phyloP scores from a whole-genome alignment of 2,329 filamentous ascomycete species.

The Bertia moriformis region DNA sequence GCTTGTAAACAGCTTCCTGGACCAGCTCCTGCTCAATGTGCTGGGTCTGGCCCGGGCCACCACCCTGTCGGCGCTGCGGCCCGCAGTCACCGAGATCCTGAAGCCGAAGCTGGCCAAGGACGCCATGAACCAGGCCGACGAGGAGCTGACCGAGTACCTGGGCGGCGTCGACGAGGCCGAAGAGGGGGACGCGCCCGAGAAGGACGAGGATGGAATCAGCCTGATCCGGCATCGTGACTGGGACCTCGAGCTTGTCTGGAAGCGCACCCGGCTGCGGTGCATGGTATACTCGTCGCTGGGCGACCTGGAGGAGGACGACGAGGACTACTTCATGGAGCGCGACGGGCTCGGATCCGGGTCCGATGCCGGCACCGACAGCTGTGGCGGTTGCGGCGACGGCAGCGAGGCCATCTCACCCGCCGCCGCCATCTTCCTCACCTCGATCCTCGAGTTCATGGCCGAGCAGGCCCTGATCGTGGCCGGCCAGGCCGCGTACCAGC shows the following conservation, averaged over 20 bases:
- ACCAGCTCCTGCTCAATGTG: constrained; percentile 83
- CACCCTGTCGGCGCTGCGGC: constrained; percentile 57
- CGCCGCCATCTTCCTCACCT: constrained; percentile 89
- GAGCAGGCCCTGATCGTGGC: constrained; percentile 82
- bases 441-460: constrained; percentile 83
- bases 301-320: constrained; percentile 95
- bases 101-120: constrained; percentile 80
- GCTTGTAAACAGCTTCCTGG: constrained; percentile 81
- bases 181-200: constrained; percentile 12
- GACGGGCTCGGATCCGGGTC: constrained; percentile 58
- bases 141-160: constrained; percentile 77
- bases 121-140: constrained; percentile 68
- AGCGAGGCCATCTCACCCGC: constrained; percentile 71
- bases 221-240: constrained; percentile 46
- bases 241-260: constrained; percentile 90
- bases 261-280: constrained; percentile 76
- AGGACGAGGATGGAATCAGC: constrained; percentile 23
- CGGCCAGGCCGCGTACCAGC: constrained; percentile 66
- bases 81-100: constrained; percentile 72
- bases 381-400: constrained; percentile 31
- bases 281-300: constrained; percentile 98
- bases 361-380: constrained; percentile 35
- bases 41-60: constrained; percentile 70
- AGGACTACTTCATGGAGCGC: constrained; percentile 73
- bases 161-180: constrained; percentile 68